Conservation (phyloP, 768 basidiomycete genomes). For the Lentinus brumalis region DNA sequence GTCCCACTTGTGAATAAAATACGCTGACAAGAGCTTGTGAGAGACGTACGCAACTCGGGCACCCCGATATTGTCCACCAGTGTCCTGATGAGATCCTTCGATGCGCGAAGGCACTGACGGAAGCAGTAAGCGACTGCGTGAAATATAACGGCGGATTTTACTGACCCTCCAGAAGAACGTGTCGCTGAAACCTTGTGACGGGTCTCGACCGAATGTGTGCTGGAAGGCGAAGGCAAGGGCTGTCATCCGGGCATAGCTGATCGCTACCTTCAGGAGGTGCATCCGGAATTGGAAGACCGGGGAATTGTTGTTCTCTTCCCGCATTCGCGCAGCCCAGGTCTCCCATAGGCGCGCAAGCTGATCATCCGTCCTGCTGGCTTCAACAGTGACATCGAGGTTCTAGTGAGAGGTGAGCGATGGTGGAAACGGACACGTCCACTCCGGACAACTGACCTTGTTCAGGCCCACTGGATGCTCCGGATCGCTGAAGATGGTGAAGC, state of each 20-base stretch:
- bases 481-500: constrained; percentile 68
- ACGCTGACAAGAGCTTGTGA: background rate
- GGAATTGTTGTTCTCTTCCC: constrained; percentile 54
- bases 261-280: constrained; percentile 26
- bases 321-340: constrained; percentile 54
- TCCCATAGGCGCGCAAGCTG: constrained; percentile 56
- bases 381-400: constrained; percentile 63
- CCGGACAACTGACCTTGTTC: constrained; percentile 56
- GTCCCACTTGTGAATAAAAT: background rate
- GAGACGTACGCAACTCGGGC: constrained; percentile 22
- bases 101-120: constrained; percentile 26
- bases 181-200: constrained; percentile 21
- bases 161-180: constrained; percentile 26
- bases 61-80: constrained; percentile 34
- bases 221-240: constrained; percentile 47
- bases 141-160: background rate
- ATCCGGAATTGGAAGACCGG: constrained; percentile 44
- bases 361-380: constrained; percentile 72
- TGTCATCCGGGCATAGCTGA: constrained; percentile 41
- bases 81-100: constrained; percentile 29
- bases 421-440: background rate
- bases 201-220: constrained; percentile 32
- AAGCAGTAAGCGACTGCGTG: constrained; percentile 1
- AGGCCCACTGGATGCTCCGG: constrained; percentile 73
- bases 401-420: constrained; percentile 26